Percentiles rank a stretch among this genome's conserved stretches.
phyloP scores from a whole-genome alignment of 2,329 filamentous ascomycete species.

The Torrubiellomyces zombiae region DNA sequence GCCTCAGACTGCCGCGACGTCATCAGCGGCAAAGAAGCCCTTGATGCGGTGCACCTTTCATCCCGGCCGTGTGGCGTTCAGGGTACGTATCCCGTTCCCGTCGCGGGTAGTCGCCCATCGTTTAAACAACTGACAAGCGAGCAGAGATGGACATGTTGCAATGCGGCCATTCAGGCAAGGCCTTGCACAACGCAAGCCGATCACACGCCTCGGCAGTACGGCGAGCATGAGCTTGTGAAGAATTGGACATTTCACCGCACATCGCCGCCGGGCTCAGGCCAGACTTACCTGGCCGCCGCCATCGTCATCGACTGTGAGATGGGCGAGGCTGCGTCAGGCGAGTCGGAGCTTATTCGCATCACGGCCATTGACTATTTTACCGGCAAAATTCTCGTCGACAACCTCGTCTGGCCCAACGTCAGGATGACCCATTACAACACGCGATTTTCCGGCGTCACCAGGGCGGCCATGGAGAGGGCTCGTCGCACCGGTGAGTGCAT shows the following conservation, averaged over 20 bases:
- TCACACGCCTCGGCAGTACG: slow-evolving; percentile 10
- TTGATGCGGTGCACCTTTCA: slow-evolving; percentile 12
- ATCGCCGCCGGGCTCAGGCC: slow-evolving; percentile 1
- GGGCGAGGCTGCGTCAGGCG: slow-evolving; percentile 25
- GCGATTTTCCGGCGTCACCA: slow-evolving; percentile 29
- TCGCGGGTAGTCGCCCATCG: background rate
- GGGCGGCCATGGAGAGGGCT: slow-evolving; percentile 19
- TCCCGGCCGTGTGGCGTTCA: slow-evolving; percentile 11
- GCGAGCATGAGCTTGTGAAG: slow-evolving; percentile 10
- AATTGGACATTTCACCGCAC: slow-evolving; percentile 12
- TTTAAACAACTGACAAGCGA: too few species aligned
- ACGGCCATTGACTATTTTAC: slow-evolving; percentile 34
- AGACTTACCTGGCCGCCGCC: slow-evolving; percentile 5
- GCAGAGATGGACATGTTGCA: slow-evolving; percentile 17
- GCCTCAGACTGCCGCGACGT: too few species aligned
- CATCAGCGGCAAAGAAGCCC: background rate
- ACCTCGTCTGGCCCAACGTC: slow-evolving; percentile 29
- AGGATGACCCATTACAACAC: slow-evolving; percentile 32
- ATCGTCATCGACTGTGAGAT: slow-evolving; percentile 40
- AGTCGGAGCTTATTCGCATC: slow-evolving; percentile 34
- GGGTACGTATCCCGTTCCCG: slow-evolving; percentile 7
- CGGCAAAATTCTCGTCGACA: slow-evolving; percentile 28
- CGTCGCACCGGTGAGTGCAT: slow-evolving; percentile 17
- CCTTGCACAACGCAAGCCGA: slow-evolving; percentile 11
- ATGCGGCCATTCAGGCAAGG: slow-evolving; percentile 6